These are phyloP conservation scores for Neofusicoccum sp. DNA, from an alignment of 2,329 filamentous ascomycete genomes.

Conservation along the genomic window DNA sequence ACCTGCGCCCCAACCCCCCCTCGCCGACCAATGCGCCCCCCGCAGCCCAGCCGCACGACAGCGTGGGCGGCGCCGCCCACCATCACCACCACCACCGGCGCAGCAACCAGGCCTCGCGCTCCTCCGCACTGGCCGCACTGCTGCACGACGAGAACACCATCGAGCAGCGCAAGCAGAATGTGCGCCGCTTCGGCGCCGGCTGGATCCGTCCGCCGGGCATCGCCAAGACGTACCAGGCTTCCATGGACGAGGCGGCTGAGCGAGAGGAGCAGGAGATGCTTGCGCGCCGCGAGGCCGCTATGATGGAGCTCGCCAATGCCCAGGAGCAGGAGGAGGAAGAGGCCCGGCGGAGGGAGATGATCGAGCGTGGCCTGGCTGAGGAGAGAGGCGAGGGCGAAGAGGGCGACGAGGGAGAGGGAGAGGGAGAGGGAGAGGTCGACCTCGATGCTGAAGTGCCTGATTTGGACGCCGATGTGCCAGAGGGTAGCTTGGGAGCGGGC, in stretches of 20 bases:
- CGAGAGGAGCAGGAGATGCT: constrained; percentile 80
- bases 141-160: constrained; percentile 74
- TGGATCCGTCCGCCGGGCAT: constrained; percentile 92
- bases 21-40: constrained; percentile 28
- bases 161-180: constrained; percentile 72
- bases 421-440: constrained; percentile 36
- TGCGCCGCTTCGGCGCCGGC: constrained; percentile 79
- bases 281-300: constrained; percentile 66
- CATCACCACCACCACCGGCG: constrained; percentile 25
- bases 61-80: constrained; percentile 22
- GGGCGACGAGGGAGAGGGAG: too few species aligned
- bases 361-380: constrained; percentile 37
- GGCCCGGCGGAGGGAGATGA: constrained; percentile 26
- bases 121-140: constrained; percentile 67
- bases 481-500: constrained; percentile 12
- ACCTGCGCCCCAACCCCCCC: constrained; percentile 19
- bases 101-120: constrained; percentile 41
- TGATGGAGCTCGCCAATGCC: constrained; percentile 66
- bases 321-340: constrained; percentile 57
- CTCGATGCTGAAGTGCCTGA: constrained; percentile 46
- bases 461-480: constrained; percentile 46
- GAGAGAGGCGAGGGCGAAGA: constrained; percentile 43
- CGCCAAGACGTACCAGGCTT: constrained; percentile 83
- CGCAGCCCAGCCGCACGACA: constrained; percentile 22
- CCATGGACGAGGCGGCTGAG: constrained; percentile 86